phyloP scores from a whole-genome alignment of 305 asterid genomes.

The Plantago lanceolata region DNA sequence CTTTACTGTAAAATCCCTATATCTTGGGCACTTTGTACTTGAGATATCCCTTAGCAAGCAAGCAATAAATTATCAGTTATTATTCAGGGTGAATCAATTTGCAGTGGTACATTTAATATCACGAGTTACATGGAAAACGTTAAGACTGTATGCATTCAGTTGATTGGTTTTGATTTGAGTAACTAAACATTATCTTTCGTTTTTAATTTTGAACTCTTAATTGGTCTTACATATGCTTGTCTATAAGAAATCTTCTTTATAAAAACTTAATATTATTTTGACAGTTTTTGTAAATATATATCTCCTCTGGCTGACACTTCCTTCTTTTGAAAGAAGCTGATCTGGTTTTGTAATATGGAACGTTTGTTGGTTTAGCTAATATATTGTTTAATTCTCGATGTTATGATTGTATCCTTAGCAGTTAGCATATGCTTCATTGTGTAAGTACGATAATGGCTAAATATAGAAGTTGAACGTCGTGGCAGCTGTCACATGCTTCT shows the following conservation, averaged over 20 bases:
- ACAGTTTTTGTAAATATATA: neutral
- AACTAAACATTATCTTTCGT: neutral
- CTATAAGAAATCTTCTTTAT: neutral
- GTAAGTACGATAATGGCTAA: neutral
- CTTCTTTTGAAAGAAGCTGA: neutral
- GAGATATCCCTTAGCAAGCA: too few species aligned
- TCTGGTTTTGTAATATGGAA: too few species aligned
- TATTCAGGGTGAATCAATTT: too few species aligned
- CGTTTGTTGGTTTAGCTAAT: too few species aligned
- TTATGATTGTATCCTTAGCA: too few species aligned
- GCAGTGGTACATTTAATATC: too few species aligned
- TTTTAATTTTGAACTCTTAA: neutral
- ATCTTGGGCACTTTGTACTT: too few species aligned
- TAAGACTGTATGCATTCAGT: too few species aligned
- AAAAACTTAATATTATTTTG: neutral
- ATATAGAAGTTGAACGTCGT: neutral
- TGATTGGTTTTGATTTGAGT: neutral
- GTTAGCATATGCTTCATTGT: constrained; percentile 10
- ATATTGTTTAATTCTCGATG: too few species aligned
- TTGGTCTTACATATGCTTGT: neutral
- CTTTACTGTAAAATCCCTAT: too few species aligned
- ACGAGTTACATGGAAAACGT: too few species aligned
- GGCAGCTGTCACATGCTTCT: constrained; percentile 10
- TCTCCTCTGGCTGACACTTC: neutral
- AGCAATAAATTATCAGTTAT: too few species aligned